These are phyloP conservation scores for Salix exigua DNA, from an alignment of 345 rosid species.

Conservation along the genomic window DNA sequence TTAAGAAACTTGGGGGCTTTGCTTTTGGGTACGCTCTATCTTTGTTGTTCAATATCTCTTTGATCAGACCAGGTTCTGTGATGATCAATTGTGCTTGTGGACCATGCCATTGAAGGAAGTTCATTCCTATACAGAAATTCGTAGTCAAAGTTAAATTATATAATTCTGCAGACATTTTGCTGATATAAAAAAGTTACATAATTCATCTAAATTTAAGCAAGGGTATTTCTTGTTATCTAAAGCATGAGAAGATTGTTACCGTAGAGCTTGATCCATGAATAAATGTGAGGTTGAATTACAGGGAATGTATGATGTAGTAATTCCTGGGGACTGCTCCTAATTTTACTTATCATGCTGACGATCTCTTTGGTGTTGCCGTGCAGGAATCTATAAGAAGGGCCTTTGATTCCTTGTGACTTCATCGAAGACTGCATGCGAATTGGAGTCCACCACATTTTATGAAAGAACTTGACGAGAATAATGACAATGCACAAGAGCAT, in stretches of 20 bases:
- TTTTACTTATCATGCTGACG: not conserved
- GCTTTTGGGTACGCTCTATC: constrained; percentile 21
- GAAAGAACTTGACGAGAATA: not conserved
- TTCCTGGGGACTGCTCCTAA: constrained; percentile 1
- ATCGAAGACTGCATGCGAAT: not conserved
- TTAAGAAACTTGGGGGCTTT: not conserved
- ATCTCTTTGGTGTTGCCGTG: constrained; percentile 13
- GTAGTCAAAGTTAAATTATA: not conserved
- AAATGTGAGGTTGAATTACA: constrained; percentile 7
- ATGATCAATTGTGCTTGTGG: constrained; percentile 31
- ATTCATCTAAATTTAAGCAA: not conserved
- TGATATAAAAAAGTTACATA: not conserved
- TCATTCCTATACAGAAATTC: constrained; percentile 22
- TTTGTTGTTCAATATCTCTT: constrained; percentile 39
- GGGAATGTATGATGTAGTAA: not conserved
- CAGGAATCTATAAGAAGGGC: constrained; percentile 15
- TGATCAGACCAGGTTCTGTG: constrained; percentile 35
- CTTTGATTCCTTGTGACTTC: constrained; percentile 14
- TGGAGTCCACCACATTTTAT: constrained; percentile 9
- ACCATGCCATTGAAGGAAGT: constrained; percentile 37
- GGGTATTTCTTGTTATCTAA: not conserved
- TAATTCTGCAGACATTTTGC: not conserved
- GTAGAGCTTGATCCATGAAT: constrained; percentile 11
- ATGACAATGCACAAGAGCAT: not conserved
- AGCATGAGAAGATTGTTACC: constrained; percentile 1